These are phyloP conservation scores for Aspergillus sp. DNA, from an alignment of 2,329 filamentous ascomycete genomes.

Conservation along the genomic window DNA sequence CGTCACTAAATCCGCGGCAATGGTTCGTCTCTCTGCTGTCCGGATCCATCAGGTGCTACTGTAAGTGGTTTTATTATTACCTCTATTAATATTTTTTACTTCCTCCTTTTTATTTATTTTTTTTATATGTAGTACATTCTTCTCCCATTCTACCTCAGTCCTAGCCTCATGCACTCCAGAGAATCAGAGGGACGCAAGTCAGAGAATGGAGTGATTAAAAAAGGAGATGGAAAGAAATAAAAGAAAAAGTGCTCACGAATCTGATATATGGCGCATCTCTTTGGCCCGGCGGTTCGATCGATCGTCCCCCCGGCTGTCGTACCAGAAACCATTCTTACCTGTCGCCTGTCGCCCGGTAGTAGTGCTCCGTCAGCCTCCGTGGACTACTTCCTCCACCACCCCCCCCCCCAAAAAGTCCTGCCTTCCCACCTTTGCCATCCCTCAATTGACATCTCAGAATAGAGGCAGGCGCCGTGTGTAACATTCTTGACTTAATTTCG, in stretches of 20 bases:
- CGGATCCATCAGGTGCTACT: neutral
- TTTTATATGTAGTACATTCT: no score
- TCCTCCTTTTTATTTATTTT: no score
- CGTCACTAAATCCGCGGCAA: neutral
- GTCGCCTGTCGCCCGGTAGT: neutral
- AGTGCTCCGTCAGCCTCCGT: neutral
- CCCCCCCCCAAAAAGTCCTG: neutral
- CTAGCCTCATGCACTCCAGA: neutral
- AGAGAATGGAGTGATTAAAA: neutral
- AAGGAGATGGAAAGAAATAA: neutral
- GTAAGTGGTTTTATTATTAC: neutral
- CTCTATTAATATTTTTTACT: no score
- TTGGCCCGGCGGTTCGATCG: neutral
- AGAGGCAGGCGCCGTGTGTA: constrained; percentile 10
- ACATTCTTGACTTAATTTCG: constrained; percentile 1
- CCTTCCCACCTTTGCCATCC: constrained; percentile 1
- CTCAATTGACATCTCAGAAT: constrained; percentile 17
- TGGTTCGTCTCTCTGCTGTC: neutral
- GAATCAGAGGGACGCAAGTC: neutral
- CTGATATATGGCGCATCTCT: neutral
- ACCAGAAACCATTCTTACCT: neutral
- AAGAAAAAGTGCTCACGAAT: neutral
- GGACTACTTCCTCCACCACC: neutral
- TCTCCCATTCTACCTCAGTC: neutral
- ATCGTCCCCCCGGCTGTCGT: neutral